Percentiles rank a stretch among this genome's conserved stretches.
Evolutionary conservation across 148 eudicot genomes (phyloP).

Genomic region (Chenopodium formosanum): DNA sequence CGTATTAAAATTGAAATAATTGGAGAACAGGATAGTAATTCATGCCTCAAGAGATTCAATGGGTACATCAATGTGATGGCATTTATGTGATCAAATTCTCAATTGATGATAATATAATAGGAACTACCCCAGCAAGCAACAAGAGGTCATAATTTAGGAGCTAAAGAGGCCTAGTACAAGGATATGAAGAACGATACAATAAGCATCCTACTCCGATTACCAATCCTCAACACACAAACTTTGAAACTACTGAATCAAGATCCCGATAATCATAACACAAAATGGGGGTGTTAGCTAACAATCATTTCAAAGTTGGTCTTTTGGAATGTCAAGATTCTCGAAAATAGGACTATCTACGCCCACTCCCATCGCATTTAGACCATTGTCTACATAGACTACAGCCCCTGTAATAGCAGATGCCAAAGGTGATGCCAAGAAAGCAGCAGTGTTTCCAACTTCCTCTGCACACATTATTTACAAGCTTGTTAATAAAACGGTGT

Average conservation of each 20-base stretch:
- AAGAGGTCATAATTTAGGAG: background rate
- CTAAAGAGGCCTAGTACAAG: background rate
- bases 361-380: slow-evolving; percentile 95
- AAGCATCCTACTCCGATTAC: slow-evolving; percentile 5
- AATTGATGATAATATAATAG: background rate
- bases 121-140: background rate
- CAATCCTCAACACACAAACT: slow-evolving; percentile 10
- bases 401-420: slow-evolving; percentile 98
- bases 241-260: background rate
- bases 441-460: slow-evolving; percentile 92
- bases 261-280: slow-evolving; percentile 1
- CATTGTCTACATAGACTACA: slow-evolving; percentile 88
- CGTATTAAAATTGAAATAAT: too few relatives aligned
- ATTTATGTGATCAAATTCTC: background rate
- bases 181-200: background rate
- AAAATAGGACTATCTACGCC: slow-evolving; percentile 89
- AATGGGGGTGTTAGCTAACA: background rate
- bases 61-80: background rate
- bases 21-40: too few relatives aligned
- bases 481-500: slow-evolving; percentile 2
- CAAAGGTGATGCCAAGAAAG: slow-evolving; percentile 91
- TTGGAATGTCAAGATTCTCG: slow-evolving; percentile 69
- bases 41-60: too few relatives aligned
- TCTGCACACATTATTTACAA: slow-evolving; percentile 47
- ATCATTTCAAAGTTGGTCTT: slow-evolving; percentile 38